Base-by-base conservation (phyloP, 2,329 filamentous ascomycete genomes). In the Phaeosphaeria sp. region DNA sequence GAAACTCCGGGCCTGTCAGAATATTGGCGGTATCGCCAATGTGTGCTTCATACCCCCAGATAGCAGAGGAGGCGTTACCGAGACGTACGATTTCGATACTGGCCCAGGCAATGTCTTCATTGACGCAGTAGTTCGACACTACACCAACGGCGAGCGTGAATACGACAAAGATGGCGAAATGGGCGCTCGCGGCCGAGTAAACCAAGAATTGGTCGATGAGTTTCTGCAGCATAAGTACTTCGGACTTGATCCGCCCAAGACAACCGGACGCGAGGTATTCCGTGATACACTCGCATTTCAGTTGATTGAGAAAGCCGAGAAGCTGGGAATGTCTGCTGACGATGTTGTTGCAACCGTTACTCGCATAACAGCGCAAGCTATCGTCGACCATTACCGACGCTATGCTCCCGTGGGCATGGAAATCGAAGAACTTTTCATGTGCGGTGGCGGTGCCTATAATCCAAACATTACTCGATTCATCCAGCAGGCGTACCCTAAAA, bases 1-100 rank as follows among this genome's bases (percentile, higher is more conserved):
- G 2, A 85, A 84, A 70, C 72, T 85, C 2, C 80, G 85, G 17
- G 83, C 83, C 0, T 87, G 84, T 68, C 85, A 87, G 68, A 87
- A 88, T 65, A 87, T 87, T 54, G 84, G 85, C 47, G 84, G 85
- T 23, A 87, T 87, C 52, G 85, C 83, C 44, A 87, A 87, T 60
- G 84, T 87, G 17, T 87, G 84, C 74, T 86, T 87, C 74, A 84
- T 86, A 46, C 83, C 83, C 2, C 82, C 83, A 6, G 80, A 84
- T 54, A 73, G 72, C 27, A 69, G 78, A 22, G 74, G 79, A n/a
- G 52, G 47, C 17, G 73, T 78, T 56, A 62, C 71, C 10, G 44
- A 47, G 22, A 47, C 44, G 17, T 80, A 77, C 60, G 83, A 85
- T 65, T 85, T 86, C 60, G 83, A 86, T 62, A 85, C 82, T 1